Evolutionary conservation across 2,329 filamentous ascomycete genomes (phyloP).

Genomic region (Nakataea oryzae): DNA sequence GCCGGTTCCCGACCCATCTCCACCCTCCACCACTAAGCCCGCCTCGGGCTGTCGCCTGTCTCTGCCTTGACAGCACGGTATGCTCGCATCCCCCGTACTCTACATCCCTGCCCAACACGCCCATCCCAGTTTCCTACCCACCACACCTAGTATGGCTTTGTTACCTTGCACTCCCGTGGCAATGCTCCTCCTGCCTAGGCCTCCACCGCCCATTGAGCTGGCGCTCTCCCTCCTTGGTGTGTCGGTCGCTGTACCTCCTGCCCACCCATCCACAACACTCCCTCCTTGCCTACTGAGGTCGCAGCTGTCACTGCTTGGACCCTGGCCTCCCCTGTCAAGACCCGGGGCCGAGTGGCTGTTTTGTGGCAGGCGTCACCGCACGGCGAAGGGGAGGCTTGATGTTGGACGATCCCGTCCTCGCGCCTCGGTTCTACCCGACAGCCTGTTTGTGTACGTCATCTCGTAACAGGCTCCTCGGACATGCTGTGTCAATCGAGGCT

Average conservation of each 20-base stretch:
- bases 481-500: neutral
- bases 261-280: neutral
- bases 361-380: neutral
- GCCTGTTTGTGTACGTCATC: slow-evolving; percentile 6
- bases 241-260: neutral
- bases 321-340: neutral
- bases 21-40: neutral
- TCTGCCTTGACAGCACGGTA: neutral
- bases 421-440: neutral
- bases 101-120: neutral
- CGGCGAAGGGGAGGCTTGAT: neutral
- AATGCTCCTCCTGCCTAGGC: neutral
- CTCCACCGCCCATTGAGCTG: neutral
- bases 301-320: neutral
- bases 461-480: slow-evolving; percentile 4
- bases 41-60: neutral
- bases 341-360: neutral
- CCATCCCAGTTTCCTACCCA: neutral
- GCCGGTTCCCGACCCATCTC: neutral
- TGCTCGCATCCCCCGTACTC: neutral
- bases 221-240: neutral
- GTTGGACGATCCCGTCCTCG: neutral
- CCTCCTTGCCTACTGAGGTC: neutral
- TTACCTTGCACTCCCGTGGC: too few species aligned
- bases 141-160: neutral